Conservation (phyloP, 306 rosid genomes). For the Crotalaria pallida region DNA sequence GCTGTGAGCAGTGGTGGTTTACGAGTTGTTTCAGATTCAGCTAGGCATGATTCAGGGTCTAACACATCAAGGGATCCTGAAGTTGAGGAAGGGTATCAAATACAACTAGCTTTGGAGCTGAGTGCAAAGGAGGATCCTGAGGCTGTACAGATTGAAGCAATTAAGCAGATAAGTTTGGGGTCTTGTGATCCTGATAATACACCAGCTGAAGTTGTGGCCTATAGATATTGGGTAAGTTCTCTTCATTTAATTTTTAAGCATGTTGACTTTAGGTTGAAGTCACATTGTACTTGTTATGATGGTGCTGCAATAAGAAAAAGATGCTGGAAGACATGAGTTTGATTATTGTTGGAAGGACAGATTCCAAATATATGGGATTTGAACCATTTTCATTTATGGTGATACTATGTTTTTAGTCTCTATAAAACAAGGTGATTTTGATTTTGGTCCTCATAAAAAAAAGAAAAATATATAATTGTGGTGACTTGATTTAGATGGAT, state of each 20-base stretch:
- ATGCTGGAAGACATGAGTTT: constrained; percentile 9
- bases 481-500: neutral
- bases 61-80: constrained; percentile 76
- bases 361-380: neutral
- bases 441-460: neutral
- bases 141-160: constrained; percentile 98
- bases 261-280: constrained; percentile 23
- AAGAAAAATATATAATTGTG: neutral
- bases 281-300: constrained; percentile 20
- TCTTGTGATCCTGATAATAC: constrained; percentile 77
- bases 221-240: constrained; percentile 86
- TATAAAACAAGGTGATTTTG: too few species aligned
- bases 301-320: constrained; percentile 10
- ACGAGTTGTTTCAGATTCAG: constrained; percentile 53
- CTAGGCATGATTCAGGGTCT: constrained; percentile 57
- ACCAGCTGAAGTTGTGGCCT: constrained; percentile 89
- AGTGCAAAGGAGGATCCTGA: constrained; percentile 99
- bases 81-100: constrained; percentile 89
- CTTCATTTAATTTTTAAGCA: constrained; percentile 29
- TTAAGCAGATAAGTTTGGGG: constrained; percentile 94
- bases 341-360: neutral
- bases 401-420: too few species aligned
- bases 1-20: constrained; percentile 46
- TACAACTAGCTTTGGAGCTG: constrained; percentile 79
- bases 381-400: neutral